Conservation (phyloP, 176 grass and related monocot genomes). For the Avena sativa region DNA sequence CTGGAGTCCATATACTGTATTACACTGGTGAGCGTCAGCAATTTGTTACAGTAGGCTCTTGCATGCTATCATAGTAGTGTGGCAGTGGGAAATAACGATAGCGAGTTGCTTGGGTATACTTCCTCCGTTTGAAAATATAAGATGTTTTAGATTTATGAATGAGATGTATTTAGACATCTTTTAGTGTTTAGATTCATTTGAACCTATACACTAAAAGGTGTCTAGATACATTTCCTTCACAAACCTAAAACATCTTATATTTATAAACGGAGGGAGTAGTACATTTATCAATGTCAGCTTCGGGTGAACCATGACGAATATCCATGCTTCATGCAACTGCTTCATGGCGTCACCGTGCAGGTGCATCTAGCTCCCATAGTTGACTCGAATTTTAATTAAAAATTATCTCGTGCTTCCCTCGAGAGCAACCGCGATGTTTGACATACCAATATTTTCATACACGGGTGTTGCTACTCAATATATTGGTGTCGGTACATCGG, state of each 20-base stretch:
- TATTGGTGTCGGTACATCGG: background rate
- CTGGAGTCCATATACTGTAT: background rate
- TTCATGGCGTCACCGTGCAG: slow-evolving; percentile 17
- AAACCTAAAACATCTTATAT: too few relatives aligned
- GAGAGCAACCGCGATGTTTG: slow-evolving; percentile 9
- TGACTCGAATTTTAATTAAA: background rate
- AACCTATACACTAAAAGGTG: too few relatives aligned
- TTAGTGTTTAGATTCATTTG: too few relatives aligned
- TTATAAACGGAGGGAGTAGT: too few relatives aligned
- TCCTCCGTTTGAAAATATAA: too few relatives aligned
- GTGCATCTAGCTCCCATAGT: background rate
- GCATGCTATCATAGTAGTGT: background rate
- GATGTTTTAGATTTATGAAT: too few relatives aligned
- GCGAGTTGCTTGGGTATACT: background rate
- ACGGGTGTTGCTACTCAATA: background rate
- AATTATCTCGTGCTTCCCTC: background rate
- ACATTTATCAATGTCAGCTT: background rate
- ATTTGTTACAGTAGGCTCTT: background rate
- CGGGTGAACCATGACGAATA: background rate
- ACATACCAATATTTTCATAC: background rate
- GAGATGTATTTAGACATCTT: too few relatives aligned
- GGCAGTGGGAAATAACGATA: background rate
- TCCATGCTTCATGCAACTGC: background rate
- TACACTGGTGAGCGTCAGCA: background rate
- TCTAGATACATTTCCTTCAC: too few relatives aligned